phyloP scores from a whole-genome alignment of 805 yeast genomes.

The Ogataea degrootiae region DNA sequence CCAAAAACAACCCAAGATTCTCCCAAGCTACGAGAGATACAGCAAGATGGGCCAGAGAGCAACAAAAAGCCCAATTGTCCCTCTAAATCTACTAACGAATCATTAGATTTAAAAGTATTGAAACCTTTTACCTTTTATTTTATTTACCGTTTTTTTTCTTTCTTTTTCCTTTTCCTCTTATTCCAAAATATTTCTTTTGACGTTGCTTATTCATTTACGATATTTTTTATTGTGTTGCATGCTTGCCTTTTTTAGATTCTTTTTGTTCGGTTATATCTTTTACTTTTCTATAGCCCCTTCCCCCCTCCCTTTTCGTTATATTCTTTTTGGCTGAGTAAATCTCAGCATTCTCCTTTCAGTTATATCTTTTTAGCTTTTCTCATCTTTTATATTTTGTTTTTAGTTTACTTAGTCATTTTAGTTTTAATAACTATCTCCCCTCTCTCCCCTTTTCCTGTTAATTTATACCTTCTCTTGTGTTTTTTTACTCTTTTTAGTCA shows the following conservation, averaged over 20 bases:
- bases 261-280: not conserved
- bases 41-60: constrained; percentile 98
- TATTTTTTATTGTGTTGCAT: not conserved
- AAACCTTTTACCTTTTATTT: not conserved
- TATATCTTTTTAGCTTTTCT: too few species aligned
- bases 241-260: constrained; percentile 2
- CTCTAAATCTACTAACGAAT: too few species aligned
- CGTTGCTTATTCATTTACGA: not conserved
- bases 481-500: constrained; percentile 5
- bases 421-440: not conserved
- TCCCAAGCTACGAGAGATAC: constrained; percentile 73
- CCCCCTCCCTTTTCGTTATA: constrained; percentile 5
- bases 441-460: constrained; percentile 1
- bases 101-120: not conserved
- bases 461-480: not conserved
- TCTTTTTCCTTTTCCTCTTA: constrained; percentile 1
- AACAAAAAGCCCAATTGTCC: constrained; percentile 41
- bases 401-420: not conserved
- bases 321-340: not conserved
- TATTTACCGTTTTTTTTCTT: constrained; percentile 1
- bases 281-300: not conserved
- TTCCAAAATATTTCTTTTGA: not conserved
- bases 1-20: constrained; percentile 59
- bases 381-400: not conserved
- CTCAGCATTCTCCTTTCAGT: too few species aligned